Base-by-base conservation (phyloP, 495 filamentous ascomycete genomes). In the Hypomontagnella submonticulosa region DNA sequence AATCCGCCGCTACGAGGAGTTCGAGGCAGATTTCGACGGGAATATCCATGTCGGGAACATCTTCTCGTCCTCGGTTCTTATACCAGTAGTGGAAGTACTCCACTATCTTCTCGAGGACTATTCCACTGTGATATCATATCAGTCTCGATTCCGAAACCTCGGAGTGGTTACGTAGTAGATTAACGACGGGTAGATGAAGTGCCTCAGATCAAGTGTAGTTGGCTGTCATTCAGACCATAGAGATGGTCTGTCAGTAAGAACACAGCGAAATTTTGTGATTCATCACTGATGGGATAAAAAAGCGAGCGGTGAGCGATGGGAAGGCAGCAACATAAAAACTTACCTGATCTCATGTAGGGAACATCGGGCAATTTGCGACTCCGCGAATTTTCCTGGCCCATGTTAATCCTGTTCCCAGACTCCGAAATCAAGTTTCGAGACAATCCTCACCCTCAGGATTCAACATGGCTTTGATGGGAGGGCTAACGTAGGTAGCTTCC, bases 21-120 rank as follows among this genome's bases (percentile, higher is more conserved):
- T 97, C 87, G 71, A 97, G 71, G 69, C 89, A 89, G 41, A 95
- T 65, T 74, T 94, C 88, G 0, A 86, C 81, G 32, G 90, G 87
- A 33, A 87, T 84, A 15, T 97, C 92, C 91, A 97, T 93, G 75
- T 99, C 95, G 4, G 92, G 86, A 16, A 97, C 92, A 62, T 96
- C 88, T 48, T 85, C 83, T 59, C 78, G 79, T 58, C 94, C 85
- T 55, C 84, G 87, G 75, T 95, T 84, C 76, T 92, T 92, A 74
- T 96, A 84, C 75, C 90, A 90, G 79, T 94, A 97, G 65, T 91
- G 90, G 61, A 96, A 90, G 77, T 97, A 97, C 78, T 97, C 91
- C 75, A 87, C 92, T 36, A 97, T 89, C 76, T 93, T 94, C 73
- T 96, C 93, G 2, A 99, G 85, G 20, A 97, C 86, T 12, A 89